Percentiles rank a stretch among this genome's conserved stretches.
These are phyloP conservation scores for Decorospora gaudefroyi DNA, from an alignment of 2,329 filamentous ascomycete genomes.

Conservation along the genomic window DNA sequence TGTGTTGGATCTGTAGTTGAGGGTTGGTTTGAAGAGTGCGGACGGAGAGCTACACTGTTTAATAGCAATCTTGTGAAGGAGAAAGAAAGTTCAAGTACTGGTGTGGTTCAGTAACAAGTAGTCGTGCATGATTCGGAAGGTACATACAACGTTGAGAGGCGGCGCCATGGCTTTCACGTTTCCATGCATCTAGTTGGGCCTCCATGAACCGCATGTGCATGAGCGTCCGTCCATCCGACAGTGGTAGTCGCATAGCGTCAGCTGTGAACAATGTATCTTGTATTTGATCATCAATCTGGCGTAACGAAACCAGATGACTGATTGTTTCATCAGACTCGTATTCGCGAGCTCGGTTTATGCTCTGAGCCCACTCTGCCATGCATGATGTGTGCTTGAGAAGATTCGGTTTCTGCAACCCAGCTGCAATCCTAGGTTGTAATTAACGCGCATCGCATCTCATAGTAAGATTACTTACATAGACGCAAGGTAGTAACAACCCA, in stretches of 20 bases:
- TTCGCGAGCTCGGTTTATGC: slow-evolving; percentile 27
- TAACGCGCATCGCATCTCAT: not conserved
- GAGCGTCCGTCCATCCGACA: slow-evolving; percentile 34
- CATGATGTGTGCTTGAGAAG: slow-evolving; percentile 35
- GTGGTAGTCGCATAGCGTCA: slow-evolving; percentile 23
- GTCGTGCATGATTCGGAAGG: too few relatives aligned
- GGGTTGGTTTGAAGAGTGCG: slow-evolving; percentile 3
- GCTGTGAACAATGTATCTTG: slow-evolving; percentile 36
- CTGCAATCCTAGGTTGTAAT: slow-evolving; percentile 30
- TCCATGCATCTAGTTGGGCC: slow-evolving; percentile 36
- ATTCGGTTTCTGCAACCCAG: slow-evolving; percentile 40
- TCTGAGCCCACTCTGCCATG: slow-evolving; percentile 36
- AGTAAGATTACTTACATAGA: slow-evolving; percentile 29
- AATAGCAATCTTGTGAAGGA: slow-evolving; percentile 37
- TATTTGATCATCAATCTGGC: slow-evolving; percentile 43
- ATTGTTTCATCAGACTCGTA: slow-evolving; percentile 36
- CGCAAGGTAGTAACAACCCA: slow-evolving; percentile 44
- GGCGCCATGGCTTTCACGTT: slow-evolving; percentile 12
- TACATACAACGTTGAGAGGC: slow-evolving; percentile 29
- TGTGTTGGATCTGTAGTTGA: slow-evolving; percentile 16
- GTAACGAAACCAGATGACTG: slow-evolving; percentile 28
- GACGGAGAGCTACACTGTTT: slow-evolving; percentile 34
- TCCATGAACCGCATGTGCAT: slow-evolving; percentile 40
- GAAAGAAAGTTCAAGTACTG: slow-evolving; percentile 38
- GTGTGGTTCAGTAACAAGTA: not conserved